Evolutionary conservation across 257 asterid species (phyloP).

Genomic region (Ehretia macrophylla): DNA sequence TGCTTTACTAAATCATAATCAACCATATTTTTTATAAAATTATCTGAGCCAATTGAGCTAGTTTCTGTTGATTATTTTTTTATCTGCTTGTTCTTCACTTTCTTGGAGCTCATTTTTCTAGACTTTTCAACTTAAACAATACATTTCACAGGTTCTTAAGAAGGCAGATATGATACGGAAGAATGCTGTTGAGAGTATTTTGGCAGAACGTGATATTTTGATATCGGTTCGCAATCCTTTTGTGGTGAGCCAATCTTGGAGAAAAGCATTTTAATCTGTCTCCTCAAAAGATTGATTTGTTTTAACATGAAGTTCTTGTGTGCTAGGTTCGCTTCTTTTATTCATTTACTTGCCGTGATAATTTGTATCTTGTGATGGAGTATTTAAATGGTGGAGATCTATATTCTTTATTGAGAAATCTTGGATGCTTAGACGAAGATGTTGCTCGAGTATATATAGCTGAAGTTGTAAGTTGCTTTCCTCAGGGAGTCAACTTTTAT

Average conservation of each 20-base stretch:
- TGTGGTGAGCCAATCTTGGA: constrained; percentile 75
- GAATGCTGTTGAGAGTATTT: constrained; percentile 98
- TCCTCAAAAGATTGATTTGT: constrained; percentile 15
- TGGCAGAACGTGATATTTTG: constrained; percentile 96
- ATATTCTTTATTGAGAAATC: constrained; percentile 89
- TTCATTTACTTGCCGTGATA: constrained; percentile 98
- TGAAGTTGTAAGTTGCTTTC: constrained; percentile 78
- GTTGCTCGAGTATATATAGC: constrained; percentile 95
- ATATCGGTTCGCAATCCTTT: constrained; percentile 98
- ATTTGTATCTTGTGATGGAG: constrained; percentile 98
- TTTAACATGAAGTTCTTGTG: constrained; percentile 23
- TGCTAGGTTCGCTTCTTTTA: constrained; percentile 92
- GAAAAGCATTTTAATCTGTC: constrained; percentile 14
- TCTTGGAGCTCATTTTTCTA: neutral
- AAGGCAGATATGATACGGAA: constrained; percentile 99
- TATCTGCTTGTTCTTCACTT: neutral
- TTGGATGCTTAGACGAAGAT: constrained; percentile 97
- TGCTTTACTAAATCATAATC: neutral
- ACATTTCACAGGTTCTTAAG: constrained; percentile 68
- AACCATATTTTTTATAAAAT: neutral
- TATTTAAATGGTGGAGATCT: constrained; percentile 99
- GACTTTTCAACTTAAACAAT: constrained; percentile 3
- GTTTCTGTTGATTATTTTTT: neutral
- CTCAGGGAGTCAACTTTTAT: constrained; percentile 1
- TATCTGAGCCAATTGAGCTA: neutral